phyloP scores from a whole-genome alignment of 805 yeast genomes.

The Pichia ethanolica region DNA sequence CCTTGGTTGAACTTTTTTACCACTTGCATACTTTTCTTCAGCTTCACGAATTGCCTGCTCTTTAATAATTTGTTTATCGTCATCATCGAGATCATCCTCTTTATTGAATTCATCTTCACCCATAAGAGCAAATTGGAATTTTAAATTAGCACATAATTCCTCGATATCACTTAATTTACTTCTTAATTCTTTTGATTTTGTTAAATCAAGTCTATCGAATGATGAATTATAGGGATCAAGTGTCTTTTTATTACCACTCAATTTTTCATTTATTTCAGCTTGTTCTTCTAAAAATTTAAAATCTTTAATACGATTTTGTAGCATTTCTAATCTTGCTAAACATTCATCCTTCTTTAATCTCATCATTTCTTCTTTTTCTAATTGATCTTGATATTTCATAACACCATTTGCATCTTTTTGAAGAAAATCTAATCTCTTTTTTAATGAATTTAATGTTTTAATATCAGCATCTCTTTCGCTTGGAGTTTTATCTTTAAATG shows the following conservation, averaged over 20 bases:
- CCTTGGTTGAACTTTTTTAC: constrained; percentile 20
- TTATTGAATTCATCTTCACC: constrained; percentile 17
- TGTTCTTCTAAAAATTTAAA: constrained; percentile 17
- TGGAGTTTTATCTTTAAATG: background rate
- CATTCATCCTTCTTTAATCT: constrained; percentile 58
- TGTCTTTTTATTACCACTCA: constrained; percentile 13
- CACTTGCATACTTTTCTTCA: constrained; percentile 24
- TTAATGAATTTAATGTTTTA: constrained; percentile 45
- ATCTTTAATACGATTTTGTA: constrained; percentile 39
- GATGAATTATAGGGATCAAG: constrained; percentile 22
- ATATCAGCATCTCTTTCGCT: constrained; percentile 40
- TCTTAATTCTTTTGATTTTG: constrained; percentile 15
- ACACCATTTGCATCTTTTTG: constrained; percentile 74
- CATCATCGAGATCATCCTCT: constrained; percentile 4
- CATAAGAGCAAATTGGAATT: constrained; percentile 19
- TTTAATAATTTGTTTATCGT: background rate
- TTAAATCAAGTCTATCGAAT: constrained; percentile 8
- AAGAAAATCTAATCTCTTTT: constrained; percentile 50
- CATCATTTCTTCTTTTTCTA: constrained; percentile 45
- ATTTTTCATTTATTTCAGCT: background rate
- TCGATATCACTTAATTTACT: constrained; percentile 21
- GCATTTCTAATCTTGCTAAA: constrained; percentile 60
- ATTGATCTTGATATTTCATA: constrained; percentile 50
- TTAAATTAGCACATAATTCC: constrained; percentile 20
- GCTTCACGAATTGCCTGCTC: constrained; percentile 19